Base-by-base conservation (phyloP, 192 early-diverging fungal species). In the Coemansia sp. region DNA sequence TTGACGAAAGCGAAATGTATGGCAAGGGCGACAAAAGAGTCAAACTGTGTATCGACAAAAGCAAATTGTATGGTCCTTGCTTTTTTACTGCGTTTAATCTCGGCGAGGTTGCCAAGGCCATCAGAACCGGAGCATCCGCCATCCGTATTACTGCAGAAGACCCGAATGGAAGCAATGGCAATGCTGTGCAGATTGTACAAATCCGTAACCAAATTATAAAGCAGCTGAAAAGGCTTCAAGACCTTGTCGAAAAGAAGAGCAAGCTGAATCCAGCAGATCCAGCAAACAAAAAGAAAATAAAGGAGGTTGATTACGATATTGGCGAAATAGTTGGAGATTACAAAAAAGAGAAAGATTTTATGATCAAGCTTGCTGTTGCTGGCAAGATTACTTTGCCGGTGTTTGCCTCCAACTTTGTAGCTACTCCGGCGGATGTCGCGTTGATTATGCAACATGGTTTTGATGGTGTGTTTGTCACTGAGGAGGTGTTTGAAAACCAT, bases 391-490 rank as follows among this genome's bases (percentile, higher is more conserved):
- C 97, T 45, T 94, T 99, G 48, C 96, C 97, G 75, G 97, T 97
- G 87, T 99, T 99, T 86, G 95, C 97, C 65, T 95, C 95, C 40
- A 95, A 93, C 64, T 96, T 94, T 81, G 87, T 98, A 68, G 96
- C 97, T 18, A 99, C 97, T 36, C 97, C 97, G 29, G 96, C 96
- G 28, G 97, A 99, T 87, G 97, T 96, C 58, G 97, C 95, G 12
- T 68, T 99, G 68, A 97, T 99, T 96, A 99, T 99, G 96, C 95
- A 98, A 85, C 85, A 97, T 49, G 97, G 97, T 45, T 93, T 94
- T 83, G 95, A 97, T 82, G 97, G 97, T 85, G 95, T 93, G 66
- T 96, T 99, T 85, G 96, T 99, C 50, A 95, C 95, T 49, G 96
- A 94, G 28, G 95, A 96, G 59, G 95, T 99, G 84, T 99, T 99